Evolutionary conservation across 2,329 filamentous ascomycete genomes (phyloP).

Genomic region (Phaeosphaeria sp.): DNA sequence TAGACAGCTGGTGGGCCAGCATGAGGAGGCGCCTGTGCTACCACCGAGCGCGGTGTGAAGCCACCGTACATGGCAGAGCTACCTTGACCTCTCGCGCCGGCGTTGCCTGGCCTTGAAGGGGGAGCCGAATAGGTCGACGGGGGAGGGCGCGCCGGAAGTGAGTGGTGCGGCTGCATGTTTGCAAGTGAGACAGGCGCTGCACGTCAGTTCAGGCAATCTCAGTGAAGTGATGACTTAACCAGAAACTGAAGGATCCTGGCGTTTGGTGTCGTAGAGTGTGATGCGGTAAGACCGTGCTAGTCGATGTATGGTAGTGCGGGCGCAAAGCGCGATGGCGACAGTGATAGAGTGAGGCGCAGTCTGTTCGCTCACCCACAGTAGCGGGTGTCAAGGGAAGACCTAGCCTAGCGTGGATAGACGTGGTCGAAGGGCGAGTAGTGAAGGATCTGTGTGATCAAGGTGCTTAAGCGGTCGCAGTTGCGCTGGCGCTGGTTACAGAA

Average conservation of each 20-base stretch:
- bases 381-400: not conserved
- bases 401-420: not conserved
- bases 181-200: conserved; percentile 20
- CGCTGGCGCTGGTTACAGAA: conserved; percentile 3
- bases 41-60: conserved; percentile 67
- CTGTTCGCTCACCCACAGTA: not conserved
- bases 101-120: conserved; percentile 55
- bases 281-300: conserved; percentile 10
- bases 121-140: conserved; percentile 68
- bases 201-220: conserved; percentile 24
- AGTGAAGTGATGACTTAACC: conserved; percentile 30
- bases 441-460: not conserved
- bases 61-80: conserved; percentile 55
- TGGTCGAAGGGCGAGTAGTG: not conserved
- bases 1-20: conserved; percentile 48
- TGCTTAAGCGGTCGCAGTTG: not conserved
- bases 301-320: conserved; percentile 1
- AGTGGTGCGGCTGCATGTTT: conserved; percentile 56
- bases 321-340: conserved; percentile 4
- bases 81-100: conserved; percentile 34
- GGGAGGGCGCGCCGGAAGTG: conserved; percentile 80
- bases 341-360: conserved; percentile 16
- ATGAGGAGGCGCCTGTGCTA: conserved; percentile 35
- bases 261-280: conserved; percentile 5
- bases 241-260: conserved; percentile 20